Conservation (phyloP, 495 filamentous ascomycete species). For the Xylaria sp. region DNA sequence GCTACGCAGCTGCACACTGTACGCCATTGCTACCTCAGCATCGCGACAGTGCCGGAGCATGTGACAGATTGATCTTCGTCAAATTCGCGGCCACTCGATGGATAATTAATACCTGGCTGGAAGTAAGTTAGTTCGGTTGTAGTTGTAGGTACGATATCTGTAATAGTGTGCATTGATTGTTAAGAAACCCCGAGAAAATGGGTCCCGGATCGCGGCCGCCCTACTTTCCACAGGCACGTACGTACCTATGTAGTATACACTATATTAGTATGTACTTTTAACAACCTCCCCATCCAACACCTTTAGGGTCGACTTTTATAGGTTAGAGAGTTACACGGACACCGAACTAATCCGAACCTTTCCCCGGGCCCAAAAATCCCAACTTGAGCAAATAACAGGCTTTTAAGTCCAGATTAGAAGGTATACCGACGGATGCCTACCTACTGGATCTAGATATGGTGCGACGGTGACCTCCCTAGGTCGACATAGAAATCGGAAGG, state of each 20-base stretch:
- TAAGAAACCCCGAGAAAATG: not conserved
- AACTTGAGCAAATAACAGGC: not conserved
- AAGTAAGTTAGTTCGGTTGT: too few relatives aligned
- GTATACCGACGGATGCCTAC: not conserved
- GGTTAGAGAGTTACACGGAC: too few relatives aligned
- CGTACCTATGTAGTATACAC: too few relatives aligned
- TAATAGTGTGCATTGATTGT: not conserved
- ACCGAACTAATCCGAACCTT: not conserved
- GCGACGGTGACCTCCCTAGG: not conserved
- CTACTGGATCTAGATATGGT: not conserved
- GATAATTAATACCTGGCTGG: not conserved
- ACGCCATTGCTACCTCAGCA: not conserved
- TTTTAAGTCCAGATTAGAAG: not conserved
- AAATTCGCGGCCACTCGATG: not conserved
- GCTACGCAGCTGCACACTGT: not conserved
- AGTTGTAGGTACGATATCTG: not conserved
- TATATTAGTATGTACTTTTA: not conserved
- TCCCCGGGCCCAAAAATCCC: not conserved
- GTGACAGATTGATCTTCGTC: constrained; percentile 4
- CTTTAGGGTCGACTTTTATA: too few relatives aligned
- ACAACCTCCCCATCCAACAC: not conserved
- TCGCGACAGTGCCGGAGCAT: not conserved
- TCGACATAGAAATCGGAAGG: constrained; percentile 7
- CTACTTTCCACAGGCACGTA: not conserved
- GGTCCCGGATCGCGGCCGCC: not conserved